phyloP scores from a whole-genome alignment of 331 rosid genomes.

The Pyrus hybrid region DNA sequence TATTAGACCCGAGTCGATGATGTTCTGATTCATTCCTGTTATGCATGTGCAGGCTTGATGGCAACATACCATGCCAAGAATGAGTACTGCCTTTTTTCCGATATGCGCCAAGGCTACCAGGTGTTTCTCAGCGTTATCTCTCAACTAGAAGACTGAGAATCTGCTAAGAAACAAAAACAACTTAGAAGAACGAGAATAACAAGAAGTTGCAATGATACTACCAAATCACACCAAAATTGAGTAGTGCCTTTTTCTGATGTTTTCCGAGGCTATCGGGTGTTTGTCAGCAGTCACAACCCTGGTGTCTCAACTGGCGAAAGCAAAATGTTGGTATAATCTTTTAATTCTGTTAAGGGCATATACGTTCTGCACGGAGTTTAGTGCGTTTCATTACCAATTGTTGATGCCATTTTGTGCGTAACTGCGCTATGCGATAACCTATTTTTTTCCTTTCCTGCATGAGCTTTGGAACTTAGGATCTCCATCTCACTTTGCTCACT shows the following conservation, averaged over 20 bases:
- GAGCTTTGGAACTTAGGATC: no score
- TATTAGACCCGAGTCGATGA: neutral
- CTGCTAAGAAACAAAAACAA: neutral
- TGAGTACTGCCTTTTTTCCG: conserved; percentile 81
- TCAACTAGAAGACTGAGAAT: conserved; percentile 54
- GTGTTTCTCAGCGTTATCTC: conserved; percentile 64
- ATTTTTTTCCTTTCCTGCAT: no score
- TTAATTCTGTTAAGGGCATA: no score
- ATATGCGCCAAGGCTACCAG: conserved; percentile 77
- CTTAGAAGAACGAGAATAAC: neutral
- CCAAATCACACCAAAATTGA: neutral
- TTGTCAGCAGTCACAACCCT: neutral
- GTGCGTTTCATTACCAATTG: no score
- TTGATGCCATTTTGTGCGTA: no score
- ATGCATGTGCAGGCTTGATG: conserved; percentile 59
- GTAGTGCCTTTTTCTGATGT: neutral
- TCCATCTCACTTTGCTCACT: no score
- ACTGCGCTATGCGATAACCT: no score
- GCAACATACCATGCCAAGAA: conserved; percentile 87
- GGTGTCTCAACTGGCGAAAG: neutral
- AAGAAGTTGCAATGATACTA: neutral
- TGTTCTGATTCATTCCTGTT: conserved; percentile 11
- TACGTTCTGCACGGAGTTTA: no score
- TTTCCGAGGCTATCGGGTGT: neutral
- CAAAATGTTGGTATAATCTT: no score